Evolutionary conservation across 352 stramenopile genomes (phyloP).

Genomic region (Globisporangium parvum): DNA sequence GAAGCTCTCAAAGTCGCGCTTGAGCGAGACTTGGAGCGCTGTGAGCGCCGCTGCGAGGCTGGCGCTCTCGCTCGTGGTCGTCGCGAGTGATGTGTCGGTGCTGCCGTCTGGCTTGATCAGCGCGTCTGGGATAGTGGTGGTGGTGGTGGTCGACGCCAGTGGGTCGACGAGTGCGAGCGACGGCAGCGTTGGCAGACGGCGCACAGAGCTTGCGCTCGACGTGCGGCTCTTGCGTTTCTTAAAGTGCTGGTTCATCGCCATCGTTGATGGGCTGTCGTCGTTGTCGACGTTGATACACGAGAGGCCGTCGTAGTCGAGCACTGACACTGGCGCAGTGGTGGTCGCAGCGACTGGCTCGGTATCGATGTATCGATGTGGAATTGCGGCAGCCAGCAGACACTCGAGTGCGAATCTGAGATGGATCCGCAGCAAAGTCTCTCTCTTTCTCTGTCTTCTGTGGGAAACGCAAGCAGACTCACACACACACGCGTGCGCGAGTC

Average conservation of each 20-base stretch:
- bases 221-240: constrained; percentile 64
- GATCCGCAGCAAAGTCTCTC: background rate
- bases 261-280: constrained; percentile 16
- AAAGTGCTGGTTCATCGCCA: constrained; percentile 57
- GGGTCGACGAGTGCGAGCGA: background rate
- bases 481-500: background rate
- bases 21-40: constrained; percentile 70
- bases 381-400: too few species aligned
- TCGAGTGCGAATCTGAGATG: background rate
- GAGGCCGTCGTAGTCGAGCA: background rate
- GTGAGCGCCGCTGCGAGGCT: constrained; percentile 54
- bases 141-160: background rate
- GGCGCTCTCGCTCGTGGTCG: constrained; percentile 21
- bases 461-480: background rate
- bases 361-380: background rate
- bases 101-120: constrained; percentile 6
- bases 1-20: constrained; percentile 65
- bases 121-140: background rate
- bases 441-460: constrained; percentile 1
- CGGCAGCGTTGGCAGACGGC: background rate
- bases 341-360: background rate
- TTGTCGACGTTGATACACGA: constrained; percentile 1
- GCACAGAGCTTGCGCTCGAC: constrained; percentile 9
- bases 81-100: constrained; percentile 11
- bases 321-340: too few species aligned